phyloP scores from a whole-genome alignment of 129 eudicot genomes.

The Arctium minus region DNA sequence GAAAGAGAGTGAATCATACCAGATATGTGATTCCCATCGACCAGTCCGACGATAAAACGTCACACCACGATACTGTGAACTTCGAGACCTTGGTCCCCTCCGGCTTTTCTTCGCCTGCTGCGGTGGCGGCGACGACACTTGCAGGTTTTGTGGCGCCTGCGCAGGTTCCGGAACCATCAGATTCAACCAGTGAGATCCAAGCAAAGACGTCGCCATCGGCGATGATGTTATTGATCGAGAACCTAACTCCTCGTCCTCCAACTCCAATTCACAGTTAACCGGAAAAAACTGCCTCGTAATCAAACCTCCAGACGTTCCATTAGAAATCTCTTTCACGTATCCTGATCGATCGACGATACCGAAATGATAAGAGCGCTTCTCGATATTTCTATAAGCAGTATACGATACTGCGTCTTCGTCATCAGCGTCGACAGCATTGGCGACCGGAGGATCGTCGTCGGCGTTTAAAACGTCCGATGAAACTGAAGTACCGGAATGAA shows the following conservation, averaged over 20 bases:
- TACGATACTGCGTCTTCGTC: slow-evolving; percentile 24
- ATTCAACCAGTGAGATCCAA: slow-evolving; percentile 62
- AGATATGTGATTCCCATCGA: slow-evolving; percentile 97
- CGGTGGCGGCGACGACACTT: slow-evolving; percentile 17
- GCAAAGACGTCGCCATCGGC: slow-evolving; percentile 10
- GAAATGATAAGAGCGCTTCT: slow-evolving; percentile 1
- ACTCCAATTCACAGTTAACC: slow-evolving; percentile 15
- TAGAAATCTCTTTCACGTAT: neutral
- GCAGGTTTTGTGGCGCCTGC: slow-evolving; percentile 7
- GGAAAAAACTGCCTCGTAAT: slow-evolving; percentile 72
- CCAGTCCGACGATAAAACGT: slow-evolving; percentile 94
- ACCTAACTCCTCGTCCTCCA: slow-evolving; percentile 32
- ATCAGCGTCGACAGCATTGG: slow-evolving; percentile 22
- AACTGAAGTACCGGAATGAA: slow-evolving; percentile 36
- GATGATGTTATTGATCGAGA: slow-evolving; percentile 17
- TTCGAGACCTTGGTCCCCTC: slow-evolving; percentile 87
- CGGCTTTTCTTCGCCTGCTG: slow-evolving; percentile 69
- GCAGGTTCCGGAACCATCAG: slow-evolving; percentile 41
- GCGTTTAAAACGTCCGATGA: slow-evolving; percentile 47
- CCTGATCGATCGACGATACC: slow-evolving; percentile 5
- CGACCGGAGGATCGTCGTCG: slow-evolving; percentile 33
- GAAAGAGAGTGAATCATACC: slow-evolving; percentile 34
- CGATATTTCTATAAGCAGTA: slow-evolving; percentile 6
- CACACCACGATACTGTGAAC: slow-evolving; percentile 90
- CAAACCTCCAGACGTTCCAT: slow-evolving; percentile 24